Percentiles rank a stretch among this genome's conserved stretches.
These are phyloP conservation scores for Sonneratia alba DNA, from an alignment of 345 rosid genomes.

Conservation along the genomic window DNA sequence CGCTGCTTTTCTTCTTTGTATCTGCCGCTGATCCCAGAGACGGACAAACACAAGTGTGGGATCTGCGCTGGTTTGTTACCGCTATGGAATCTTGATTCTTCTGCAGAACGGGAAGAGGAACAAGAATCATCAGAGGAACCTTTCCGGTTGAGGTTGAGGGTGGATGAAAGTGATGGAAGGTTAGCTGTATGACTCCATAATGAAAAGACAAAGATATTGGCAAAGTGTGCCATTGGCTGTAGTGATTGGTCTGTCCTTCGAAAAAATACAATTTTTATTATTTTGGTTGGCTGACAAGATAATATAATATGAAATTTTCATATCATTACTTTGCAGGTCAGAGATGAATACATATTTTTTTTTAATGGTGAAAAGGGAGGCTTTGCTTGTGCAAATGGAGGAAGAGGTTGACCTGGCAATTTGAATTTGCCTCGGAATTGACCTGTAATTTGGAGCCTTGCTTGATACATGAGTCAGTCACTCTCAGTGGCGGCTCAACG, in stretches of 20 bases:
- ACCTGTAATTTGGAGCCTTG: conserved; percentile 11
- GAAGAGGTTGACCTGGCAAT: conserved; percentile 5
- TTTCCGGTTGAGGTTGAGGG: neutral
- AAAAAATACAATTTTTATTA: neutral
- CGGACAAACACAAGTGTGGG: neutral
- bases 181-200: neutral
- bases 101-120: neutral
- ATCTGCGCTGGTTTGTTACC: neutral
- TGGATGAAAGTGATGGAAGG: neutral
- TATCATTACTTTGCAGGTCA: neutral
- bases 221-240: conserved; percentile 6
- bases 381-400: neutral
- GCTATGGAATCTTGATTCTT: neutral
- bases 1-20: neutral
- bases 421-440: neutral
- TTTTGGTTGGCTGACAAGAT: neutral
- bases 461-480: no score
- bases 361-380: neutral
- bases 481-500: no score
- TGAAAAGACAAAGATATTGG: neutral
- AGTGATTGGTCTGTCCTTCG: neutral
- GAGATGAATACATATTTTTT: neutral
- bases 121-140: neutral
- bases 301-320: neutral
- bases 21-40: neutral